Evolutionary conservation across 2,329 filamentous ascomycete genomes (phyloP).

Genomic region (Xenoacremonium recifei): DNA sequence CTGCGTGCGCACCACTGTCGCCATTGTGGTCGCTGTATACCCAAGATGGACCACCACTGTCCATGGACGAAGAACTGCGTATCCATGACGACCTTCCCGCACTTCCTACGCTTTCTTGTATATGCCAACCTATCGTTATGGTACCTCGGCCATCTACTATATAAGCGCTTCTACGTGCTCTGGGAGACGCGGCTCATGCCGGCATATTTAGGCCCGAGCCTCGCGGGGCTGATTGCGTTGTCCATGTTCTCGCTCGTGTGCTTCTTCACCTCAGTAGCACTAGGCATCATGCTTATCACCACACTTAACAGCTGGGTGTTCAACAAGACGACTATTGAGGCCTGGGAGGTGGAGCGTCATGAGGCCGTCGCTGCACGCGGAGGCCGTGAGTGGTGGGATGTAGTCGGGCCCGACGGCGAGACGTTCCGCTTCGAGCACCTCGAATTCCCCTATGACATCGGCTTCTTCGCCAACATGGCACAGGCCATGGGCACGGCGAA

Average conservation of each 20-base stretch:
- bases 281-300: conserved; percentile 64
- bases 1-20: conserved; percentile 80
- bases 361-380: conserved; percentile 53
- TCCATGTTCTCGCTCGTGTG: conserved; percentile 59
- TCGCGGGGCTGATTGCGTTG: conserved; percentile 58
- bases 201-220: conserved; percentile 69
- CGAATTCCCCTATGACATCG: conserved; percentile 81
- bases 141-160: conserved; percentile 60
- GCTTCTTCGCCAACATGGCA: conserved; percentile 69
- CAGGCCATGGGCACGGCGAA: conserved; percentile 74
- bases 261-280: conserved; percentile 57
- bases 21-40: conserved; percentile 70
- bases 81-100: conserved; percentile 76
- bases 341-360: conserved; percentile 70
- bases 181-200: conserved; percentile 68
- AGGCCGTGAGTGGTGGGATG: conserved; percentile 44
- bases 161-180: conserved; percentile 54
- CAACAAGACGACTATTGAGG: conserved; percentile 80
- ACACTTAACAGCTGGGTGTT: conserved; percentile 60
- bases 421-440: conserved; percentile 57
- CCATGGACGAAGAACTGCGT: conserved; percentile 85
- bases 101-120: conserved; percentile 76
- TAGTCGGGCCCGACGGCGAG: conserved; percentile 33
- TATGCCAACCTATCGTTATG: conserved; percentile 67
- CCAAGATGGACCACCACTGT: conserved; percentile 85